Base-by-base conservation (phyloP, 2,329 filamentous ascomycete species). In the Coleophoma crateriformis region DNA sequence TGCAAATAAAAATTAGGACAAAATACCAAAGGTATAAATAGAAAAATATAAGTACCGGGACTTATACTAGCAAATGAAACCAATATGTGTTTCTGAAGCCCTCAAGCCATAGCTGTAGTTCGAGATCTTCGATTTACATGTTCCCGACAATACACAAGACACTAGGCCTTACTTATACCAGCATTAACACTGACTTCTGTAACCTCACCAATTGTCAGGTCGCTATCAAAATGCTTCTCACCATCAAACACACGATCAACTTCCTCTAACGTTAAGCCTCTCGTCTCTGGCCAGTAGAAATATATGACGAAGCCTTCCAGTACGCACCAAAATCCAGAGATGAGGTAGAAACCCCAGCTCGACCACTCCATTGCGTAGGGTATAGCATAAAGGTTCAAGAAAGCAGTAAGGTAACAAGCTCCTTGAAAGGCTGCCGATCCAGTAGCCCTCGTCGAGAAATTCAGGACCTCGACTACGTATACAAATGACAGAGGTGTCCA, bases 311-410 rank as follows among this genome's bases (percentile, higher is more conserved):
- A 33, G 22, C 27, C 33, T 20, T 33, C 17, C 15, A 45, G 12
- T 8, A 37, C 43, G 22, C 34, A 33, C 43, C 43, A 45, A 17
- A 35, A 22, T 4, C n/a, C 12, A 12, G 14, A 14, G 15, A 37
- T 34, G 33, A 45, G 33, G 20, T 45, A 45, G 19, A 34, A 45
- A 15, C 43, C 17, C 43, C 43, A 45, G 12, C 14, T 37, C 11
- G 34, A 17, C 27, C 27, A 43, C 17, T 15, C 60, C 15, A 70
- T 58, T 10, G 62, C 67, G 40, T 70, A 63, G 3, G 67, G 67
- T 41, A 69, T 71, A 44, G 68, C 62, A 51, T 63, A 65, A 19
- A 61, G 57, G 42, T 63, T 65, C 64, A 71, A 67, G 62, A 71
- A 70, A 7, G 70, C 63, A 12, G 69, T 68, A 40, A 67, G 54